Evolutionary conservation across 2,329 filamentous ascomycete species (phyloP), one percentile per base, ranked within the genome.

Genomic region (Fusarium siculi): DNA sequence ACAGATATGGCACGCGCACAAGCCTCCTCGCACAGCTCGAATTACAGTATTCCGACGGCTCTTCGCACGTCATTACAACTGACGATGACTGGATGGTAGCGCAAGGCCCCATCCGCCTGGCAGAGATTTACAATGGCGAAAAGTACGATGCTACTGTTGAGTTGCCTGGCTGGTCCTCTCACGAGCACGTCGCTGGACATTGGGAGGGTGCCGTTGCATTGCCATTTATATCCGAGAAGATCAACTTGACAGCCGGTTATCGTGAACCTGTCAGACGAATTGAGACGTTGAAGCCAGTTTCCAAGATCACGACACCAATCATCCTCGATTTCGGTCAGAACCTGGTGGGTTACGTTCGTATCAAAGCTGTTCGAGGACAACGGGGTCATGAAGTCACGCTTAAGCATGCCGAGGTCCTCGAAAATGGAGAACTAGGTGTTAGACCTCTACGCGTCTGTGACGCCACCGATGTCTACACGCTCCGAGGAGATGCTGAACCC

Each of bases 291-390:
- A 81, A 70, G 76, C 82, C 76, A 15, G 55, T 68, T 10, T 50
- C 70, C 18, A 78, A 82, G 39, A 80, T 81, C 18, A 77, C 69
- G 52, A 81, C 84, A 0, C 80, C 81, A 0, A 81, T 78, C 0
- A 75, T 89, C 2, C 63, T 89, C 23, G 80, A 90, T 67, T 90
- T 90, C 73, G 88, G 88, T 4, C 88, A 90, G 74, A 90, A 90
- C 68, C 75, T 90, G 0, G 88, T 89, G 0, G 89, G 89, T 1
- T 83, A 83, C 70, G 63, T 89, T 5, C 79, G 80, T 1, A 72
- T 90, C 21, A 78, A 80, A 1, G 36, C 50, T 4, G 73, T 85
- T 4, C 70, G 73, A 37, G 85, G 82, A 0, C 77, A 81, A 0
- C 76, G 78, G 2, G 84, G 83, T 0, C 80, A 83, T 5, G 80